These are phyloP conservation scores for Pseudogymnoascus sp. DNA, from an alignment of 2,329 filamentous ascomycete species.

Conservation along the genomic window DNA sequence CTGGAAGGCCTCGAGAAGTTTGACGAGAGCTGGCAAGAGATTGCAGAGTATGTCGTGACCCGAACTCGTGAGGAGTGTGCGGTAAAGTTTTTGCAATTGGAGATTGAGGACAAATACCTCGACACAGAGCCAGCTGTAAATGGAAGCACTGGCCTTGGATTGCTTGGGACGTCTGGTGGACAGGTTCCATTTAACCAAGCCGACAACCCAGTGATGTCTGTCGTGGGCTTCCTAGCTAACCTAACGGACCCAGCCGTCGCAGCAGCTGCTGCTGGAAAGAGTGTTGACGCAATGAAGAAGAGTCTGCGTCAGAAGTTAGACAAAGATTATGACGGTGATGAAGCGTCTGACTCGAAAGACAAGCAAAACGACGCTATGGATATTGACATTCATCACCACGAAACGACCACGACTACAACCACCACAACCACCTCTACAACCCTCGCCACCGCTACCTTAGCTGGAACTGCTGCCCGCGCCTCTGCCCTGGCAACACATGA, in stretches of 20 bases:
- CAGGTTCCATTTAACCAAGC: constrained; percentile 83
- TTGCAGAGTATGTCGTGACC: constrained; percentile 85
- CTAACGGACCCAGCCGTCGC: constrained; percentile 85
- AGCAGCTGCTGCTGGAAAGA: constrained; percentile 81
- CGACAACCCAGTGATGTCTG: constrained; percentile 94
- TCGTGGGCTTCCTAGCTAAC: constrained; percentile 87
- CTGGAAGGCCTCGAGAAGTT: constrained; percentile 88
- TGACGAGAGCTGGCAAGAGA: constrained; percentile 91
- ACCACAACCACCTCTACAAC: constrained; percentile 43
- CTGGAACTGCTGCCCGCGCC: constrained; percentile 76
- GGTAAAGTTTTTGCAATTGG: constrained; percentile 88
- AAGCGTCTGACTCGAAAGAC: constrained; percentile 44
- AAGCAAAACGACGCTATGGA: constrained; percentile 57
- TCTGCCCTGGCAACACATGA: constrained; percentile 89
- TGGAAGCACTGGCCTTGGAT: constrained; percentile 50
- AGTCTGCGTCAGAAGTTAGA: constrained; percentile 74
- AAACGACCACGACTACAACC: constrained; percentile 39
- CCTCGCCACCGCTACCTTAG: constrained; percentile 73
- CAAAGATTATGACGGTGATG: constrained; percentile 39
- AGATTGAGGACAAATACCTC: constrained; percentile 95
- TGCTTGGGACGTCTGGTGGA: constrained; percentile 67
- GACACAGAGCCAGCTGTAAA: constrained; percentile 61
- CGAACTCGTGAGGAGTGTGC: constrained; percentile 94
- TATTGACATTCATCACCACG: constrained; percentile 47
- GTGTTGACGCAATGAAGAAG: constrained; percentile 77